These are phyloP conservation scores for Tricholoma terreum DNA, from an alignment of 768 basidiomycete genomes.

Conservation along the genomic window DNA sequence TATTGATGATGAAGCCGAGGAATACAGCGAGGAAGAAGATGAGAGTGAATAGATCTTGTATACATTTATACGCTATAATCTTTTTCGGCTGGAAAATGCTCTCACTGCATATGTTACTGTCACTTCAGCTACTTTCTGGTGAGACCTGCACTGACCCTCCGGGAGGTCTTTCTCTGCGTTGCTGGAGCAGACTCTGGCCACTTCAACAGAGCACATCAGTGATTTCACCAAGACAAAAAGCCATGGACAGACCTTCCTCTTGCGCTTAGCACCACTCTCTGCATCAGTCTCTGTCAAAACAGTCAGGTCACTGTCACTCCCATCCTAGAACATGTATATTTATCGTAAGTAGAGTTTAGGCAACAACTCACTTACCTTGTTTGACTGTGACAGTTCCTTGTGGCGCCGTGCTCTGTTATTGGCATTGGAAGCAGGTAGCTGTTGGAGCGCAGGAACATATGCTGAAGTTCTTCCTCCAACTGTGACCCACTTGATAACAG, in stretches of 20 bases:
- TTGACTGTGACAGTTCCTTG: neutral
- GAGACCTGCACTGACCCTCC: neutral
- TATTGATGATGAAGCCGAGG: slow-evolving; percentile 58
- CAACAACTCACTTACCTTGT: neutral
- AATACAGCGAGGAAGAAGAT: slow-evolving; percentile 44
- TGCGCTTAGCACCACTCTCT: slow-evolving; percentile 3
- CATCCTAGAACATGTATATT: slow-evolving; percentile 1
- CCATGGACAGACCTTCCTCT: slow-evolving; percentile 6
- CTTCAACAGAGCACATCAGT: neutral
- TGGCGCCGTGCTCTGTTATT: neutral
- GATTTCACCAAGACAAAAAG: neutral
- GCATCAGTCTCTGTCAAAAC: slow-evolving; percentile 20
- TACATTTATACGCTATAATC: slow-evolving; percentile 7
- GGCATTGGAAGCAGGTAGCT: slow-evolving; percentile 14
- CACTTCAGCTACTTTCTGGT: neutral
- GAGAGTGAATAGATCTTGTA: slow-evolving; percentile 44
- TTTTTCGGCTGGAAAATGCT: neutral
- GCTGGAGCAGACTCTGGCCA: neutral
- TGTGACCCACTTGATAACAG: slow-evolving; percentile 70
- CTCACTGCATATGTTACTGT: neutral
- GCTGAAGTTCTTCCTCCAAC: slow-evolving; percentile 80
- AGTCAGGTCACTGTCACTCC: slow-evolving; percentile 18
- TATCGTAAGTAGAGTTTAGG: neutral
- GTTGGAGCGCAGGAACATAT: slow-evolving; percentile 62
- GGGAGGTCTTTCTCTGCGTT: neutral